Evolutionary conservation across 257 asterid species (phyloP), one percentile per base, ranked within the genome.

Genomic region (Solanum neorickii): DNA sequence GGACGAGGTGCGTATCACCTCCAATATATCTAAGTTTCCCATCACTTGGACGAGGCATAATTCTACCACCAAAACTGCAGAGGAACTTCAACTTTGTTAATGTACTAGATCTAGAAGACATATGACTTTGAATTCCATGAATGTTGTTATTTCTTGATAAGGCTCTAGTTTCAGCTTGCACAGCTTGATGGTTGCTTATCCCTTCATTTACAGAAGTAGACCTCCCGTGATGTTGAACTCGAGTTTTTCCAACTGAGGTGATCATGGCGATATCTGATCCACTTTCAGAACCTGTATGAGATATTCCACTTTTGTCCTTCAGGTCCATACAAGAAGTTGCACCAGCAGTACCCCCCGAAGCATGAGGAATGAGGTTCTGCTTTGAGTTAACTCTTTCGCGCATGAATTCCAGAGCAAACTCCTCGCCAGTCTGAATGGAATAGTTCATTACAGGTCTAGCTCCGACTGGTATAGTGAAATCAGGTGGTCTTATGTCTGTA

Each of bases 361-460:
- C 86, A 92, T 90, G 91, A 86, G 92, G 96, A 87, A 92, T 70
- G 62, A 92, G 90, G 35, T 88, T 97, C 92, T 90, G 95, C 91
- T 90, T 92, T 47, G 98, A 95, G 90, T 92, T 93, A 83, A 92
- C 97, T 89, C 98, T 92, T 80, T 96, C 99, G 87, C 98, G 92
- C 98, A 96, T 96, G 84, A 96, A 96, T 88, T 96, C 99, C 87
- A 96, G 92, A 83, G 98, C 92, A 86, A 96, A 96, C 90, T 95
- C 99, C 93, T 96, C 98, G 12, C 98, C 99, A 18, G 99, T 96
- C 92, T 95, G 99, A 78, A 95, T 94, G 91, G 99, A 96, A 89
- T 91, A 96, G 89, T 96, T 93, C 83, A 87, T 93, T 90, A 94
- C 97, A 74, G 98, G 98, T 83, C 94, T 93, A 88, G 95, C 87